Base-by-base conservation (phyloP, 2,329 filamentous ascomycete genomes). In the Clarireedia sp. region DNA sequence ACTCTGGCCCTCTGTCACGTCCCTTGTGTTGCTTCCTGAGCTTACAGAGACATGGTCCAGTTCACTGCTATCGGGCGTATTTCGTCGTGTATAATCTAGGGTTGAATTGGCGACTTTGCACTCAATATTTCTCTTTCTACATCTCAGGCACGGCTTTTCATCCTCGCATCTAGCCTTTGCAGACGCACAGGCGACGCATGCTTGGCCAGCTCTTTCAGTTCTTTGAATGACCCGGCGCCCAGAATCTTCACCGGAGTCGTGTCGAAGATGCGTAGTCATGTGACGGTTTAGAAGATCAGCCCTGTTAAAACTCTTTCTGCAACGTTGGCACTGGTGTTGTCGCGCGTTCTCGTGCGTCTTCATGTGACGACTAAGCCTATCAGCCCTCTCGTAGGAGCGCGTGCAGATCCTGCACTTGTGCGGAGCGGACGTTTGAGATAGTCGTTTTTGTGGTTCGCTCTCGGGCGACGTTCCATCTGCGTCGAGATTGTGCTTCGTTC, bases 281-380 rank as follows among this genome's bases (percentile, higher is more conserved):
- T 64, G 62, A 6, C 62, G 54, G 40, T 38, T 49, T 48, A 57
- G 19, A 53, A 49, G 48, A 33, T 64, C 62, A 21, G 57, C 57
- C 41, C 60, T 48, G 38, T 63, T 63, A 52, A 63, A 64, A 24
- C 58, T 62, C 38, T 64, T 64, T 12, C 41, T n/a, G 44, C 58
- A 63, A 21, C 40, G 54, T n/a, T 50, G 40, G 49, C 61, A 64
- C 17, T 57, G 59, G 44, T 56, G 57, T 9, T 51, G 60, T 10
- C 62, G 57, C 21, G 62, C 55, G 51, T 63, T 62, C 50, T 64
- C 62, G 56, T 64, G 62, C 43, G 57, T 62, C 41, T 56, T 64
- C 23, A 62, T 43, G n/a, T 49, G 33, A 17, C 33, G 33, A 16
- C 33, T 49, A 9, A 44, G 57, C 43, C 60, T 55, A 23, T 64